Conservation (phyloP, 345 rosid genomes). For the Lepidium aucheri region DNA sequence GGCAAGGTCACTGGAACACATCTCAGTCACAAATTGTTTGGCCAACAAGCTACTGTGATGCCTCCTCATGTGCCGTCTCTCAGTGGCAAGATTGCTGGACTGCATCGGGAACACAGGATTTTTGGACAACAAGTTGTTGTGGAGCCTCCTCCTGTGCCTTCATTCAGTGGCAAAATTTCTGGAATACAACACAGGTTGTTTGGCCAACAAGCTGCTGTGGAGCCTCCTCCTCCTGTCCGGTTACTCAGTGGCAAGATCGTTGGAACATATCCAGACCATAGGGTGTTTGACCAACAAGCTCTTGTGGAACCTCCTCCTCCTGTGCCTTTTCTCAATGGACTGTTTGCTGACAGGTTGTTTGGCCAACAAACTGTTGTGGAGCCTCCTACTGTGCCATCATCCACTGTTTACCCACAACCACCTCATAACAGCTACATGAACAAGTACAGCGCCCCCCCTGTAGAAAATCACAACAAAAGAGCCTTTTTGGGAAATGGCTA, state of each 20-base stretch:
- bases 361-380: neutral
- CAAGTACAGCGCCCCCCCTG: neutral
- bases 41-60: neutral
- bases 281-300: too few relatives aligned
- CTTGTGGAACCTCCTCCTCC: too few relatives aligned
- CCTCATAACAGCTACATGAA: neutral
- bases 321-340: too few relatives aligned
- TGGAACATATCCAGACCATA: neutral
- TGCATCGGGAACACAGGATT: neutral
- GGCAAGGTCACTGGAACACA: conserved; percentile 13
- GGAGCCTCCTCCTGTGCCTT: neutral
- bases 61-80: neutral
- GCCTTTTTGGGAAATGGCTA: neutral
- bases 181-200: neutral
- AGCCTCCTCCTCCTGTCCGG: neutral
- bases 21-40: conserved; percentile 32
- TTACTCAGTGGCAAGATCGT: conserved; percentile 16
- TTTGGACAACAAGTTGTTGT: neutral
- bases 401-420: neutral
- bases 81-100: neutral
- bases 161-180: neutral
- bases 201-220: neutral
- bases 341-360: conserved; percentile 2
- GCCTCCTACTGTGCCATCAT: neutral
- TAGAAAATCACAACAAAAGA: neutral